Evolutionary conservation across 2,329 filamentous ascomycete genomes (phyloP).

Genomic region (Colletotrichum falcatum): DNA sequence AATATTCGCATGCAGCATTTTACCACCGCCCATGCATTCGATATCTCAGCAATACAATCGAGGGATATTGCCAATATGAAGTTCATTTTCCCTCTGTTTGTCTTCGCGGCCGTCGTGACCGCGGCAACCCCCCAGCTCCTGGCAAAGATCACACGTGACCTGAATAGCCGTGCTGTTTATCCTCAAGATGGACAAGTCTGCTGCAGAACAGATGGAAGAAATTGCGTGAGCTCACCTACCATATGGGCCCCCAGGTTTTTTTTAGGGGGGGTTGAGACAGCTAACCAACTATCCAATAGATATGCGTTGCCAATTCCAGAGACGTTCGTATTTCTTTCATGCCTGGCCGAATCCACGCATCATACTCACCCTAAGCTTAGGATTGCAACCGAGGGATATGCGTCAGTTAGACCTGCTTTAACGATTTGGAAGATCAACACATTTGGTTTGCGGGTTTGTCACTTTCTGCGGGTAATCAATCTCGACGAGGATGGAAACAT

Average conservation of each 20-base stretch:
- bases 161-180: slow-evolving; percentile 4
- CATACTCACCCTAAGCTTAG: neutral
- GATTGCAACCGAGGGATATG: slow-evolving; percentile 5
- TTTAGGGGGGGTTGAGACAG: neutral
- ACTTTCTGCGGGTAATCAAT: neutral
- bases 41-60: neutral
- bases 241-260: neutral
- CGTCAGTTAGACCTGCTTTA: neutral
- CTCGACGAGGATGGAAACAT: neutral
- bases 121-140: neutral
- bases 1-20: neutral
- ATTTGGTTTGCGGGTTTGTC: too few species aligned
- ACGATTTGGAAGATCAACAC: neutral
- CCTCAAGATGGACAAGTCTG: neutral
- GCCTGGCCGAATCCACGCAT: rapidly evolving
- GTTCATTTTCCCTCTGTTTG: neutral
- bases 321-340: neutral
- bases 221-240: neutral
- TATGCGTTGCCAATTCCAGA: neutral
- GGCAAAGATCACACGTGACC: neutral
- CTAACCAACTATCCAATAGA: neutral
- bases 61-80: neutral
- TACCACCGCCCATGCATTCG: neutral
- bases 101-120: neutral
- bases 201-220: slow-evolving; percentile 3